Conservation (phyloP, 352 stramenopile species). For the Phytophthora multivora region DNA sequence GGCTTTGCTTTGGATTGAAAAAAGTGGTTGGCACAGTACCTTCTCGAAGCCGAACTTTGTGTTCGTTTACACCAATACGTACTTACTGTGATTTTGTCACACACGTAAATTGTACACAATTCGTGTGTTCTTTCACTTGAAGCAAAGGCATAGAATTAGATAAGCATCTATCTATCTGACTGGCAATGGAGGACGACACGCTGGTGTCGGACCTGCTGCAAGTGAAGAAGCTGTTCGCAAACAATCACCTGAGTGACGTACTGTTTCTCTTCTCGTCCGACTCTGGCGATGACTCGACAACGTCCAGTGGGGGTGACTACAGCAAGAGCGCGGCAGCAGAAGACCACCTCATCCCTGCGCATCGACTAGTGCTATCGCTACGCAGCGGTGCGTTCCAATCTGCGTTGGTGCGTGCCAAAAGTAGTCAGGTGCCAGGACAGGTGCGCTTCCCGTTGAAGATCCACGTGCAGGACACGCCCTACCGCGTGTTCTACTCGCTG, state of each 20-base stretch:
- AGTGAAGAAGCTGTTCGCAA: slow-evolving; percentile 65
- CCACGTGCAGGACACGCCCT: slow-evolving; percentile 81
- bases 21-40: slow-evolving; percentile 4
- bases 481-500: slow-evolving; percentile 68
- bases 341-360: slow-evolving; percentile 68
- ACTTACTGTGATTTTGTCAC: background rate
- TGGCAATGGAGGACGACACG: slow-evolving; percentile 21
- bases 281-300: background rate
- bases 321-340: slow-evolving; percentile 7
- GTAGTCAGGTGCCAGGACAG: slow-evolving; percentile 65
- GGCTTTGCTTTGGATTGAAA: slow-evolving; percentile 9
- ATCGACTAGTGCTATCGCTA: slow-evolving; percentile 75
- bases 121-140: slow-evolving; percentile 19
- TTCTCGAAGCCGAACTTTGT: slow-evolving; percentile 12
- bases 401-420: slow-evolving; percentile 69
- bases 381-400: slow-evolving; percentile 75
- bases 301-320: background rate
- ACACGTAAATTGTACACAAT: no score
- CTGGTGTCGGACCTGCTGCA: slow-evolving; percentile 59
- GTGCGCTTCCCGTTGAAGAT: slow-evolving; percentile 85
- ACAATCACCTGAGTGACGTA: slow-evolving; percentile 79
- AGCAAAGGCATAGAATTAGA: slow-evolving; percentile 2
- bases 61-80: slow-evolving; percentile 2
- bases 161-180: slow-evolving; percentile 5
- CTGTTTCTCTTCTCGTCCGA: slow-evolving; percentile 76